Evolutionary conservation across 176 grass and related monocot genomes (phyloP), one percentile per base, ranked within the genome.

Genomic region (Cenchrus americanus): DNA sequence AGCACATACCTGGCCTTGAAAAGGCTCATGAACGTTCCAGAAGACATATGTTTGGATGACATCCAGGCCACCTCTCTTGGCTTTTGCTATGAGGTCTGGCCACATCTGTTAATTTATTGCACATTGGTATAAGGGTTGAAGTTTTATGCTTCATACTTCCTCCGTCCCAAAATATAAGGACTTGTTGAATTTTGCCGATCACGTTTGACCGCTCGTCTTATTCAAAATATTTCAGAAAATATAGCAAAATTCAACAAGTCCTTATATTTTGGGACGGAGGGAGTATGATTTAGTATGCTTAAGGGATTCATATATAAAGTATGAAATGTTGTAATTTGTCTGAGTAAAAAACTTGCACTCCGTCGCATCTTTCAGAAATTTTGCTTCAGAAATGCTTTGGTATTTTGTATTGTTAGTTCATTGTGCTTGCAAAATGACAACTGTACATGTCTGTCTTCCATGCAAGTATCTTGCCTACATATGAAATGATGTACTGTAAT

Each of bases 31-130:
- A 54, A 44, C 86, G 83, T 91, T 93, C 91, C 91, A 96, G 65
- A 93, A 96, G 52, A 96, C 94, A 55, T 93, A 96, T 58, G 88
- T 96, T 85, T 96, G 94, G 46, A 93, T 93, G 83, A 96, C 94
- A 80, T 96, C 91, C 1, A 96, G 76, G 30, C 94, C 94, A 48
- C 94, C 91, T 89, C 89, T 34, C 80, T 82, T 96, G 40, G 94
- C 94, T 86, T 69, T 89, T 6, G 82, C 41, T 62, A 96, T 83
- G 26, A 96, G 80, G 10, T 52, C 53, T 18, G 91, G 91, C 91
- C 94, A 96, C 86, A 91, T 93, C 94, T 93, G 84, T 59, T 19
- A 69, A 75, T 52, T 72, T 82, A n/a, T 78, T 37, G 11, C 17
- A 44, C 34, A 26, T 49, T 10, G 11, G 18, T 15, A 48, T 32